phyloP scores from a whole-genome alignment of 73 alveolate species.

The Uronychia setigera region DNA sequence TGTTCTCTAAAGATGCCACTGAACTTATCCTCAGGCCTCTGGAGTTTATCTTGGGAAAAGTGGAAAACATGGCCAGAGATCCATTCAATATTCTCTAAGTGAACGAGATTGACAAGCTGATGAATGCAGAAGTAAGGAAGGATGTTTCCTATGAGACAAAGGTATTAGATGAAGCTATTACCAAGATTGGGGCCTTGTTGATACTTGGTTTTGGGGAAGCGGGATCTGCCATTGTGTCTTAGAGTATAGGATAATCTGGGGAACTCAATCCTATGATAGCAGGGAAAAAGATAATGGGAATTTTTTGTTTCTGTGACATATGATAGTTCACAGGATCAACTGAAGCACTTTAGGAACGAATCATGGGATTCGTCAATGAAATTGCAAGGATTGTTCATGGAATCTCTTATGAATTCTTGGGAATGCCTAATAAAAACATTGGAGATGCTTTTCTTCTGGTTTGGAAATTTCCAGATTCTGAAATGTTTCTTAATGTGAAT shows the following conservation, averaged over 20 bases:
- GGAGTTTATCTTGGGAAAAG: slow-evolving; percentile 55
- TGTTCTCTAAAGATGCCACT: slow-evolving; percentile 56
- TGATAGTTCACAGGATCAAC: slow-evolving; percentile 97
- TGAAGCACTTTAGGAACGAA: slow-evolving; percentile 96
- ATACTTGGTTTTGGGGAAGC: slow-evolving; percentile 99
- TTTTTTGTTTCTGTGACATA: slow-evolving; percentile 98
- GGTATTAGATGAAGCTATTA: slow-evolving; percentile 91
- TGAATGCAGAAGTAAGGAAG: slow-evolving; percentile 11
- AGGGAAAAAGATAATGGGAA: slow-evolving; percentile 92
- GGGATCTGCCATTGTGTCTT: slow-evolving; percentile 94
- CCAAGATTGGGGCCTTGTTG: slow-evolving; percentile 94
- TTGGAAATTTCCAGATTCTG: slow-evolving; percentile 93
- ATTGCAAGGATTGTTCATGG: slow-evolving; percentile 97
- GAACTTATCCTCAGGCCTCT: slow-evolving; percentile 62
- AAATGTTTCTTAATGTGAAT: slow-evolving; percentile 66
- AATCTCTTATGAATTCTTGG: slow-evolving; percentile 84
- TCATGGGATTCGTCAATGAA: slow-evolving; percentile 97
- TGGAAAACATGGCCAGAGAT: slow-evolving; percentile 57
- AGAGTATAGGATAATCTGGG: slow-evolving; percentile 92
- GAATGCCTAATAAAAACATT: slow-evolving; percentile 97
- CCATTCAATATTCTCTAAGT: slow-evolving; percentile 10
- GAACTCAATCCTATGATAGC: slow-evolving; percentile 97
- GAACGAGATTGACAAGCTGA: neutral
- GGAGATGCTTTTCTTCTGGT: slow-evolving; percentile 99
- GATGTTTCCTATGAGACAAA: slow-evolving; percentile 78